Evolutionary conservation across 345 rosid species (phyloP), one percentile per base, ranked within the genome.

Genomic region (Mallotus nudiflorus): DNA sequence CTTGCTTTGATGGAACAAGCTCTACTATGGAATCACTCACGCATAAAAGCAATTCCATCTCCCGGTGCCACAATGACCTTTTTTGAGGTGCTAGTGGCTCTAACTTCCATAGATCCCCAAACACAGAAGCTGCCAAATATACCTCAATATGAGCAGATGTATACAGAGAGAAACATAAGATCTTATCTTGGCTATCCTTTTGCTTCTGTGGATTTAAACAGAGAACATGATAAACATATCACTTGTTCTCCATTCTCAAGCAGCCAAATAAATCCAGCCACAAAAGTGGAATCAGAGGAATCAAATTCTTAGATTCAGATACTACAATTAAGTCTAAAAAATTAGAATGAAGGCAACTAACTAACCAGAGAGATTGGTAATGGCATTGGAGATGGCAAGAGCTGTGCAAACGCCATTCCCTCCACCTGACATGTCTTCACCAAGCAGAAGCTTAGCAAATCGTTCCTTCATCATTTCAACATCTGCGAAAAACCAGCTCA

Each of bases 371-470:
- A 78, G 74, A 63, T 78, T 76, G 0, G 82, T 82, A 11, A 78
- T 76, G 72, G 82, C 80, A 70, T 82, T 82, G 33, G 85, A 78
- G 76, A 82, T 76, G 33, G 85, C 82, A 7, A 81, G 82, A 56
- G 88, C 86, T 9, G 86, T 78, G 56, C 80, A 72, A 62, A 77
- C 80, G 51, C 86, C 86, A 24, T 81, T 82, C 3, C 86, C 80
- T 51, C 85, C 85, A 24, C 88, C 88, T 6, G 84, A 85, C 88
- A 82, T 85, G 82, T 85, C 88, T 69, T 85, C 88, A 58, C 88
- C 88, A n/a, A 85, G 84, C 61, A 82, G 75, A 66, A 82, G 86
- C 72, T 82, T 82, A 11, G 88, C 83, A 35, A 85, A 85, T 35
- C 78, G 68, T 63, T 78, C 83, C 59, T 78, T 85, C 88, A 82